Conservation (phyloP, 331 rosid species). For the Rhamnella rubrinervis region DNA sequence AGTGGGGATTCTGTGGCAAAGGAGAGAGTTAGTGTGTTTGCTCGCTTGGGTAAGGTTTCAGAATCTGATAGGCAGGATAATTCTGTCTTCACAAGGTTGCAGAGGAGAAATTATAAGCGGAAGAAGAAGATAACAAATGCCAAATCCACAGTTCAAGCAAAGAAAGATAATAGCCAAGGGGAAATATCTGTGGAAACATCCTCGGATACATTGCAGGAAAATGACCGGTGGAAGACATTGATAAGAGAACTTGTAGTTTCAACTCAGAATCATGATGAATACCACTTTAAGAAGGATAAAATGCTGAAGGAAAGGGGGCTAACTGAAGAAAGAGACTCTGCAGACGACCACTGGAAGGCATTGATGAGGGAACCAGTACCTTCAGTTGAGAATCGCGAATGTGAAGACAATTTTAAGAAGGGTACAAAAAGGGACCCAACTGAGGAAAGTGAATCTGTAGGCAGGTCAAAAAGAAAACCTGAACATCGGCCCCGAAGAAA, state of each 20-base stretch:
- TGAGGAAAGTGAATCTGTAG: not conserved
- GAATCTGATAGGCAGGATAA: not conserved
- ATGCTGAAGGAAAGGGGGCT: not conserved
- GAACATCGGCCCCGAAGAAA: not conserved
- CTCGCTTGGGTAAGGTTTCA: not conserved
- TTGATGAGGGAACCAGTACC: not conserved
- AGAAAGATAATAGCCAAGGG: not conserved
- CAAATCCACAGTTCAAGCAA: not conserved
- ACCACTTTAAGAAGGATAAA: not conserved
- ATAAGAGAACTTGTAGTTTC: not conserved
- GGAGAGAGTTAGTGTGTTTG: conserved; percentile 5
- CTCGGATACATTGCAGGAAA: not conserved
- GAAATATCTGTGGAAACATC: not conserved
- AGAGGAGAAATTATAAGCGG: not conserved
- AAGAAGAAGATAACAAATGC: not conserved
- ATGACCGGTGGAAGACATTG: not conserved
- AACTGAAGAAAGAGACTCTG: not conserved
- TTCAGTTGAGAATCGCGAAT: not conserved
- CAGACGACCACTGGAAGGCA: not conserved
- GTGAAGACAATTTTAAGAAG: not conserved
- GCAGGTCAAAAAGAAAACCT: not conserved
- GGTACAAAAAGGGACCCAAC: not conserved
- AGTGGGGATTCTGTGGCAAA: not conserved
- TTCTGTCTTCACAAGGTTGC: not conserved
- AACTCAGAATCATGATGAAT: not conserved